phyloP scores from a whole-genome alignment of 208 protist genomes.

The Trypanosoma caninum region DNA sequence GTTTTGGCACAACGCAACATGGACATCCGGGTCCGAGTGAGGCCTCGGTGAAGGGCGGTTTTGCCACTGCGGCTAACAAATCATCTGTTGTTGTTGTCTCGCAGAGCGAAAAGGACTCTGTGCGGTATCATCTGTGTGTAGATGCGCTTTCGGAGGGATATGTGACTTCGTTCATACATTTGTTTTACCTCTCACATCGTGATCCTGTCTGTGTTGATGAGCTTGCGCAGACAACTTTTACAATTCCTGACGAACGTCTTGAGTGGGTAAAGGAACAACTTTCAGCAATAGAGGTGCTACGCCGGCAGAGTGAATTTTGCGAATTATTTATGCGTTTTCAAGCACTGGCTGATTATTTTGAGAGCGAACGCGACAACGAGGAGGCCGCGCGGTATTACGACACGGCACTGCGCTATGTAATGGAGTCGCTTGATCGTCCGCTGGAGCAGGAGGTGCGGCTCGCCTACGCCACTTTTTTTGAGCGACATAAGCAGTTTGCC shows the following conservation, averaged over 20 bases:
- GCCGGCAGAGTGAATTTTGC: slow-evolving; percentile 81
- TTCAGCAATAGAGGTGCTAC: slow-evolving; percentile 63
- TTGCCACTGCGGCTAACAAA: slow-evolving; percentile 20
- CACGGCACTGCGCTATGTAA: slow-evolving; percentile 57
- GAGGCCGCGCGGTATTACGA: slow-evolving; percentile 78
- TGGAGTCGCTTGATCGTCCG: slow-evolving; percentile 62
- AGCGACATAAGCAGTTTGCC: slow-evolving; percentile 49
- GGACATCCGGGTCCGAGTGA: slow-evolving; percentile 1
- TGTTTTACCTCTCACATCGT: slow-evolving; percentile 83
- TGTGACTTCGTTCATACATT: slow-evolving; percentile 75
- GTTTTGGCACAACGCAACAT: slow-evolving; percentile 33
- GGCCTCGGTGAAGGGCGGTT: slow-evolving; percentile 7
- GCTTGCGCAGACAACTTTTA: slow-evolving; percentile 73
- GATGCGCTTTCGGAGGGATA: slow-evolving; percentile 81
- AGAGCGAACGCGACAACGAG: slow-evolving; percentile 61
- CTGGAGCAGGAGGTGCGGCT: slow-evolving; percentile 65
- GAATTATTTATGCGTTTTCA: slow-evolving; percentile 57
- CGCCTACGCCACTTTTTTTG: slow-evolving; percentile 55
- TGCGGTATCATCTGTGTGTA: slow-evolving; percentile 75
- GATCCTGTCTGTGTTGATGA: slow-evolving; percentile 83
- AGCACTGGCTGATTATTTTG: slow-evolving; percentile 81
- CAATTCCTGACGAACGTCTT: slow-evolving; percentile 59
- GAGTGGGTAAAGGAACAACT: slow-evolving; percentile 83
- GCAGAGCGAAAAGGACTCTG: slow-evolving; percentile 62
- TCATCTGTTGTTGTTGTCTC: slow-evolving; percentile 35